Conservation (phyloP, 129 eudicot genomes). For the Scalesia atractyloides region DNA sequence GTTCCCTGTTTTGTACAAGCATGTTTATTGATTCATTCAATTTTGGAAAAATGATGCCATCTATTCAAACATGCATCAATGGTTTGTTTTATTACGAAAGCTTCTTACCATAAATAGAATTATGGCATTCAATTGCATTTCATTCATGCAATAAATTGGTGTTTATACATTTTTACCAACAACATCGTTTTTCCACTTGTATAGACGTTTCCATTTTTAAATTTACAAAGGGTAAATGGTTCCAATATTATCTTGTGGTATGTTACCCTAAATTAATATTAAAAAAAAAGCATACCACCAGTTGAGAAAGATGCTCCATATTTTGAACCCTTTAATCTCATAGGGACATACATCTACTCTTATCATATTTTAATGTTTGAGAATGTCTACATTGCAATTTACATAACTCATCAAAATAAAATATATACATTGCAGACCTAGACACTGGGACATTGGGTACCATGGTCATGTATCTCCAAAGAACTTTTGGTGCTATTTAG, state of each 20-base stretch:
- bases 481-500: no score
- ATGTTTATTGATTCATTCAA: not conserved
- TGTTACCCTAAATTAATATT: conserved; percentile 9
- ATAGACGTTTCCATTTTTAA: not conserved
- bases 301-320: conserved; percentile 15
- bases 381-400: not conserved
- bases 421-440: no score
- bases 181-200: not conserved
- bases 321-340: not conserved
- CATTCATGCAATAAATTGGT: conserved; percentile 18
- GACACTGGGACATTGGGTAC: no score
- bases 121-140: conserved; percentile 13
- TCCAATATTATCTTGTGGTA: conserved; percentile 20
- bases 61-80: not conserved
- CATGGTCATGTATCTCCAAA: no score
- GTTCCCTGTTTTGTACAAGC: not conserved
- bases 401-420: not conserved
- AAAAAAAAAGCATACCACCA: not conserved
- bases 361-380: no score
- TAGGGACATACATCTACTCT: conserved; percentile 12
- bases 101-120: not conserved
- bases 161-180: not conserved
- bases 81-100: conserved; percentile 10
- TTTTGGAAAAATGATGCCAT: not conserved
- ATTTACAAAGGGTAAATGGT: not conserved